Conservation (phyloP, 345 rosid species). For the Combretum micranthum region DNA sequence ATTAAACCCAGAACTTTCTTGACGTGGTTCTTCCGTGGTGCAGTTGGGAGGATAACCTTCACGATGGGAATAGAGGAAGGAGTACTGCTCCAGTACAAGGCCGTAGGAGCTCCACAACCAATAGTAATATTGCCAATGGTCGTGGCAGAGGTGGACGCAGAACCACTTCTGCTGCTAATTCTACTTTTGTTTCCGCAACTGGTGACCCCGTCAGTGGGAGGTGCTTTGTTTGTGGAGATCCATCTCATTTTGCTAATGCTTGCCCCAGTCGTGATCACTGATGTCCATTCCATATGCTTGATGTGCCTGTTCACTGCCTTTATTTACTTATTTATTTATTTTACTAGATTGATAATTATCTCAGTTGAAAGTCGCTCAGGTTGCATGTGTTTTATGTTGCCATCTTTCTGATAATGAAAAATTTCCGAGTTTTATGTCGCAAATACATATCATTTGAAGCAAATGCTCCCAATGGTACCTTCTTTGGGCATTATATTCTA, state of each 20-base stretch:
- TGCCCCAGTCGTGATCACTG: slow-evolving; percentile 69
- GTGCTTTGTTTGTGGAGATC: slow-evolving; percentile 88
- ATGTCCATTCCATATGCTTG: background rate
- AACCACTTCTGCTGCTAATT: slow-evolving; percentile 15
- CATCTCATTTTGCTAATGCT: slow-evolving; percentile 80
- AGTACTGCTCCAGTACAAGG: too few species aligned
- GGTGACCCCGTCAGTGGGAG: slow-evolving; percentile 80
- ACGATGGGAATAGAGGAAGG: too few species aligned
- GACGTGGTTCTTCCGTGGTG: slow-evolving; percentile 5
- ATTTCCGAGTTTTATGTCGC: too few species aligned
- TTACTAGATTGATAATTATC: too few species aligned
- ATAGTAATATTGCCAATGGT: slow-evolving; percentile 33
- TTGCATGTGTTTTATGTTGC: too few species aligned
- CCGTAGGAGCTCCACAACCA: background rate
- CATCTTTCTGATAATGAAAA: too few species aligned
- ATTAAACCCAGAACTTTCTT: background rate
- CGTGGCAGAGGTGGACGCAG: slow-evolving; percentile 38
- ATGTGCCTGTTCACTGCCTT: background rate
- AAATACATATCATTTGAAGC: too few species aligned
- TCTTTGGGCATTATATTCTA: too few species aligned
- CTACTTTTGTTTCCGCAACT: slow-evolving; percentile 71
- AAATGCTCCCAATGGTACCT: too few species aligned
- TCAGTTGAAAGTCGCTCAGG: too few species aligned
- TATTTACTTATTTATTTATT: too few species aligned
- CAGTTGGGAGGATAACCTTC: slow-evolving; percentile 2